These are phyloP conservation scores for Diplodia sapinea DNA, from an alignment of 2,329 filamentous ascomycete species.

Conservation along the genomic window DNA sequence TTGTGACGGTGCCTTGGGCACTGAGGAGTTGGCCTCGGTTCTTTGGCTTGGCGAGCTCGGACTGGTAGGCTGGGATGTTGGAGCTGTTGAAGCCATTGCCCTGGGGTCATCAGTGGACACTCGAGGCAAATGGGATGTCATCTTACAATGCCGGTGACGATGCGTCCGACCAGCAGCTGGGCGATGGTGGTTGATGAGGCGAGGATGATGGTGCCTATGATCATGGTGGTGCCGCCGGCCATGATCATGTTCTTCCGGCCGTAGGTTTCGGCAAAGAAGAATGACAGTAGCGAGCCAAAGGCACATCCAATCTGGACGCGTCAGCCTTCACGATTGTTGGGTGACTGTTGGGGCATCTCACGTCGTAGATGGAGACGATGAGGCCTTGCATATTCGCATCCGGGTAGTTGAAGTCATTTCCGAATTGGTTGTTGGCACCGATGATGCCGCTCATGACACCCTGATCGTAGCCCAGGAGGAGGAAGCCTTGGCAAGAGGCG, in stretches of 20 bases:
- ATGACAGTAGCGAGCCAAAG: conserved; percentile 37
- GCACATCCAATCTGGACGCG: conserved; percentile 39
- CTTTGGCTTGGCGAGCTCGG: conserved; percentile 44
- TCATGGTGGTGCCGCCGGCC: conserved; percentile 44
- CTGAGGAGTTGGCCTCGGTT: conserved; percentile 58
- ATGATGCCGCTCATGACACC: conserved; percentile 45
- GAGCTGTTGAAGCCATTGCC: conserved; percentile 44
- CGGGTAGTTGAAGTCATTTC: conserved; percentile 47
- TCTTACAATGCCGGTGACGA: conserved; percentile 50
- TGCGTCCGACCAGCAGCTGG: conserved; percentile 48
- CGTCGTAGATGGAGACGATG: conserved; percentile 46
- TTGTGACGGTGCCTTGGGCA: conserved; percentile 56
- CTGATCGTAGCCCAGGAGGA: conserved; percentile 41
- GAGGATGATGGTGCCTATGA: conserved; percentile 47
- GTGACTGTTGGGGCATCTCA: conserved; percentile 39
- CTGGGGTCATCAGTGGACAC: neutral
- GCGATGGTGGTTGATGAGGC: conserved; percentile 46
- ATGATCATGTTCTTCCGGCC: conserved; percentile 40
- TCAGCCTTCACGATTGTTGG: conserved; percentile 40
- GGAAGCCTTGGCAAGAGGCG: conserved; percentile 35
- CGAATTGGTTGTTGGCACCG: conserved; percentile 51
- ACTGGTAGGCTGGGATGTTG: conserved; percentile 50
- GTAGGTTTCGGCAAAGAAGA: conserved; percentile 39
- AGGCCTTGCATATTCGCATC: conserved; percentile 47
- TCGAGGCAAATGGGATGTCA: conserved; percentile 4